Conservation (phyloP, 257 asterid genomes). For the Gynochthodes officinalis region DNA sequence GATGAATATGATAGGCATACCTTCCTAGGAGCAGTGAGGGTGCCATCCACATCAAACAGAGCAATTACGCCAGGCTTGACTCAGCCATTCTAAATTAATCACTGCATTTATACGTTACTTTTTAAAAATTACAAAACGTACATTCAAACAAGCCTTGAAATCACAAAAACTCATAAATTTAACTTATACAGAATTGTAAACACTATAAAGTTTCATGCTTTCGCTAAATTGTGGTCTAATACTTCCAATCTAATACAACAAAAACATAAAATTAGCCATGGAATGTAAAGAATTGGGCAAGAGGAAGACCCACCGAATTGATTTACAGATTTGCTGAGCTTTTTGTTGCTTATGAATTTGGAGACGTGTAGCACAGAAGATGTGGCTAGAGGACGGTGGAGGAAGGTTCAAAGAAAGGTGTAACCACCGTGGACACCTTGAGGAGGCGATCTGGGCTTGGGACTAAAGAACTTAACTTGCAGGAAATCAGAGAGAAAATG, state of each 20-base stretch:
- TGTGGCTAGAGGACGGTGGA: not conserved
- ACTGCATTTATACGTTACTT: not conserved
- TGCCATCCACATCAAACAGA: constrained; percentile 94
- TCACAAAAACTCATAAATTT: not conserved
- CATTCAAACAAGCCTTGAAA: not conserved
- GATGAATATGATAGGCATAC: constrained; percentile 17
- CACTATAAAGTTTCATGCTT: not conserved
- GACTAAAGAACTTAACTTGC: too few relatives aligned
- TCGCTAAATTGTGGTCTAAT: not conserved
- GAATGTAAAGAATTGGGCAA: not conserved
- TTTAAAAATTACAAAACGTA: not conserved
- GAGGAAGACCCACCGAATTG: not conserved
- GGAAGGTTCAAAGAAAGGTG: not conserved
- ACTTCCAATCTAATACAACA: not conserved
- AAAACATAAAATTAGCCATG: not conserved
- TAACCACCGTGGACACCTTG: not conserved
- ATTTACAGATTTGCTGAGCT: not conserved
- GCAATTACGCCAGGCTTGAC: constrained; percentile 71
- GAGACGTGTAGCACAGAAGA: too few relatives aligned
- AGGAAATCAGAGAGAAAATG: not conserved
- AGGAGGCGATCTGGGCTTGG: not conserved
- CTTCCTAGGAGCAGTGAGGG: constrained; percentile 94
- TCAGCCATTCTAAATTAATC: constrained; percentile 43
- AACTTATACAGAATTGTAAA: not conserved
- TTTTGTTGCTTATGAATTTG: not conserved